A percentile compares a stretch with the other conserved stretches of the same genome.
Conservation (phyloP, 2,329 filamentous ascomycete genomes). For the Cytospora schulzeri region DNA sequence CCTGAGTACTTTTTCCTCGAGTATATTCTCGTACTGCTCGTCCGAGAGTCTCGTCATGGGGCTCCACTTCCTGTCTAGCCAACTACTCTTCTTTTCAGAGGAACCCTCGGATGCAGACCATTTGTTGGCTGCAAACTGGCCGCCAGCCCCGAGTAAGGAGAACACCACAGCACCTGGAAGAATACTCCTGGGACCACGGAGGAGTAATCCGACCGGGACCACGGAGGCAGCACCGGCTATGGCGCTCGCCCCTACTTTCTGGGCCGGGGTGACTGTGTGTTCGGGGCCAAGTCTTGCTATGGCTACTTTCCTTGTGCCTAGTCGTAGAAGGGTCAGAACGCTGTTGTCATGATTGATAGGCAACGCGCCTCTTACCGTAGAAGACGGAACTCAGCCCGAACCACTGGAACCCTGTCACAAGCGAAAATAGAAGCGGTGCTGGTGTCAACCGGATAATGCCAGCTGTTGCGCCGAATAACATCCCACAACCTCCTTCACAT, state of each 20-base stretch:
- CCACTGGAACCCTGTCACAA: conserved; percentile 77
- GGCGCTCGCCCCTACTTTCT: conserved; percentile 68
- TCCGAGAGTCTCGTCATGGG: conserved; percentile 71
- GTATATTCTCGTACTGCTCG: conserved; percentile 69
- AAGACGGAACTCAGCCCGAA: conserved; percentile 76
- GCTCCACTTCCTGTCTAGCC: conserved; percentile 68
- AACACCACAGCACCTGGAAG: conserved; percentile 54
- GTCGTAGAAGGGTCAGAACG: neutral
- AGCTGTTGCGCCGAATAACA: conserved; percentile 66
- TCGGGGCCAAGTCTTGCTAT: conserved; percentile 53
- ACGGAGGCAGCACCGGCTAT: conserved; percentile 68
- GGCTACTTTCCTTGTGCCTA: conserved; percentile 36
- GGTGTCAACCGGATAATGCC: conserved; percentile 68
- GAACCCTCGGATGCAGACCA: conserved; percentile 1
- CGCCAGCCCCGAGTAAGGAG: conserved; percentile 40
- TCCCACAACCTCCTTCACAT: conserved; percentile 57
- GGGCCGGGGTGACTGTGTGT: conserved; percentile 54
- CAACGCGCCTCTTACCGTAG: conserved; percentile 59
- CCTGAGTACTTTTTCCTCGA: conserved; percentile 70
- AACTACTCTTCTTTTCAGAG: conserved; percentile 28
- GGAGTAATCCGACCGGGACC: conserved; percentile 59
- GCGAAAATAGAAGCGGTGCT: conserved; percentile 69
- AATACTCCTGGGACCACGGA: conserved; percentile 56
- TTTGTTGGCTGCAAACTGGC: conserved; percentile 34
- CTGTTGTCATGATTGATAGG: neutral